A percentile compares a stretch with the other conserved stretches of the same genome.
Evolutionary conservation across 768 basidiomycete genomes (phyloP).

Genomic region (Dentipellis sp.): DNA sequence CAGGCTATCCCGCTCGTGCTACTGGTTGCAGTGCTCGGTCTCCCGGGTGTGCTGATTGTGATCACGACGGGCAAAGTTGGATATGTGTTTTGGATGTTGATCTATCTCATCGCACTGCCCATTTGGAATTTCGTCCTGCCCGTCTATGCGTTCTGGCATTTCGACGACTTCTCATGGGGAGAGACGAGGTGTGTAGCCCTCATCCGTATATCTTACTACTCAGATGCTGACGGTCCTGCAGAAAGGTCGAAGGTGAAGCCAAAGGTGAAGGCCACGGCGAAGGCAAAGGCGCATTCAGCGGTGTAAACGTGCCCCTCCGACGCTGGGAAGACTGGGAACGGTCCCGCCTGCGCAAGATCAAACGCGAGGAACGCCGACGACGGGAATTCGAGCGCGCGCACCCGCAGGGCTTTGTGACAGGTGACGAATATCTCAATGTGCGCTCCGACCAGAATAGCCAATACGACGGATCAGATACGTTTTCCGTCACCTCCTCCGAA

Average conservation of each 20-base stretch:
- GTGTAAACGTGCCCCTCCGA: slow-evolving; percentile 75
- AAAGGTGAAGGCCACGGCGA: slow-evolving; percentile 73
- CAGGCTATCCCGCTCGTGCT: slow-evolving; percentile 92
- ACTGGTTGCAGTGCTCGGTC: slow-evolving; percentile 82
- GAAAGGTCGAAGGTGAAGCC: slow-evolving; percentile 90
- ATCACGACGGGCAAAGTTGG: slow-evolving; percentile 92
- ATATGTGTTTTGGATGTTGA: slow-evolving; percentile 97
- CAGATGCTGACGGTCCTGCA: slow-evolving; percentile 23
- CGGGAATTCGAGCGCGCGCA: slow-evolving; percentile 75
- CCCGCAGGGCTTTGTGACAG: slow-evolving; percentile 54
- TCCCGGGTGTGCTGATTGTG: slow-evolving; percentile 87
- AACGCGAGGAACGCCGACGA: slow-evolving; percentile 75
- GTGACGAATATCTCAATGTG: slow-evolving; percentile 55
- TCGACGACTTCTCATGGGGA: slow-evolving; percentile 99
- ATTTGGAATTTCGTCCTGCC: slow-evolving; percentile 96
- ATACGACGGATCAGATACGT: slow-evolving; percentile 73
- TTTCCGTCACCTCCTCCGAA: slow-evolving; percentile 78
- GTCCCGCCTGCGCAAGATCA: slow-evolving; percentile 83
- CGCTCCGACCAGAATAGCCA: slow-evolving; percentile 41
- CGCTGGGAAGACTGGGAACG: slow-evolving; percentile 99
- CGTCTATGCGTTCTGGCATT: slow-evolving; percentile 97
- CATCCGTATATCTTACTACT: background rate
- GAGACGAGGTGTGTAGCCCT: slow-evolving; percentile 71
- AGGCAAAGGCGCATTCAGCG: slow-evolving; percentile 42
- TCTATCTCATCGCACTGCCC: slow-evolving; percentile 87